phyloP scores from a whole-genome alignment of 2,329 filamentous ascomycete genomes.

The Xylaria sp. region DNA sequence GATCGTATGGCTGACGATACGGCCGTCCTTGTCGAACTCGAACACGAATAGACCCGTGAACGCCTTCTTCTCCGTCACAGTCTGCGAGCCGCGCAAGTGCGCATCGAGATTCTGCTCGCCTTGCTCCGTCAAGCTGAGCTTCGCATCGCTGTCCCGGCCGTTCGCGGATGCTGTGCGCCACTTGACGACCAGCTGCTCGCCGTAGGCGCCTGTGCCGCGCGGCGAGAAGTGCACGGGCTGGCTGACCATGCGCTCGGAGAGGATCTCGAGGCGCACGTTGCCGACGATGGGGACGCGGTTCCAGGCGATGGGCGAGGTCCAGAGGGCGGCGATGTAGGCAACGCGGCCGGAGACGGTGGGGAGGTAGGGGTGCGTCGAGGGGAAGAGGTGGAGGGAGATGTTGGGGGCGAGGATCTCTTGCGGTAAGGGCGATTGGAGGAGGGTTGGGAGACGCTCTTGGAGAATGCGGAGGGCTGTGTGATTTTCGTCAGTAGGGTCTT shows the following conservation, averaged over 20 bases:
- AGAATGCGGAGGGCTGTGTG: constrained; percentile 55
- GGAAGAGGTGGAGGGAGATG: constrained; percentile 66
- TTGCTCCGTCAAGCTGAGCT: constrained; percentile 27
- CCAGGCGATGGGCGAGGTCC: constrained; percentile 96
- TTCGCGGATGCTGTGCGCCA: constrained; percentile 61
- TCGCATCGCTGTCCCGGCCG: constrained; percentile 40
- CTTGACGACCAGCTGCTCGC: constrained; percentile 82
- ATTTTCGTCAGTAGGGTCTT: constrained; percentile 9
- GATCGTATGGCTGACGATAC: constrained; percentile 83
- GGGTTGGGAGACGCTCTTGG: constrained; percentile 60
- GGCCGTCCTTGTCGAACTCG: constrained; percentile 83
- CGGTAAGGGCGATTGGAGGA: constrained; percentile 62
- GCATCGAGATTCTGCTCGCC: constrained; percentile 34
- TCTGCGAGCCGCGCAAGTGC: constrained; percentile 35
- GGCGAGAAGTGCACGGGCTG: constrained; percentile 46
- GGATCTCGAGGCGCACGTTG: constrained; percentile 80
- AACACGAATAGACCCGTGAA: constrained; percentile 94
- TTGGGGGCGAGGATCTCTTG: constrained; percentile 71
- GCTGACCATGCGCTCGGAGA: constrained; percentile 81
- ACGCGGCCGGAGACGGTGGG: constrained; percentile 88
- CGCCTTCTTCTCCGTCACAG: constrained; percentile 58
- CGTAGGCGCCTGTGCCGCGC: constrained; percentile 47
- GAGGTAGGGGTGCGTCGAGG: constrained; percentile 77
- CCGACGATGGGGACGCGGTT: constrained; percentile 85
- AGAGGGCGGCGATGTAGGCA: constrained; percentile 86